Evolutionary conservation across 225 moss, liverwort and hornwort genomes (phyloP), one percentile per base, ranked within the genome.

Genomic region (Sphagnum tenellum): DNA sequence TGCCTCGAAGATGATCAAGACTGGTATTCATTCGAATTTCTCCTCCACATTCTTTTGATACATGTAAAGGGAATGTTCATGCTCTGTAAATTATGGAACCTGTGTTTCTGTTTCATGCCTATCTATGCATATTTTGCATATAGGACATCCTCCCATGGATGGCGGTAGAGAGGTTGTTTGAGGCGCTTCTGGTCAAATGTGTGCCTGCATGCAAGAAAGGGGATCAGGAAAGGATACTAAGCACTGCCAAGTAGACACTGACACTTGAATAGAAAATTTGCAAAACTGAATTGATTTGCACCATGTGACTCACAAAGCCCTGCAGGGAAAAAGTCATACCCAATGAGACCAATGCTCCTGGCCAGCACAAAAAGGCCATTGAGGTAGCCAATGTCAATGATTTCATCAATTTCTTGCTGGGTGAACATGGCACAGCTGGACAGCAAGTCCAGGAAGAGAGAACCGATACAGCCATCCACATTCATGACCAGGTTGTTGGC

Each of bases 331-430:
- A 29, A 29, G 29, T 29, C 29, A 29, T 78, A 74, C 55, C 80
- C 80, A 47, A 80, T 81, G 13, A 81, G 70, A 46, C 80, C 80
- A 50, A 81, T 81, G 66, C 80, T 81, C 64, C 80, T 69, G 61
- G 80, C 80, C n/a, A 81, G 67, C 59, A 81, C 80, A 47, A 81
- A 81, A 9, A 81, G 63, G 8, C 80, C 80, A 62, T 76, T 81
- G 50, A 81, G 66, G 58, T 81, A 81, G 9, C 80, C 80, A 48
- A 81, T 81, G 44, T 81, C 80, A 44, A 81, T 64, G 9, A 81
- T 81, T 47, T 81, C 76, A 62, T 81, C 80, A n/a, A 81, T 62
- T 55, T 81, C 80, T 56, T 69, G 70, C 47, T 71, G 67, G 9
- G 66, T 48, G 65, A 81, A 81, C 73, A 73, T 71, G 56, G 61